Evolutionary conservation across 1,139 yeast species (phyloP), one percentile per base, ranked within the genome.

Genomic region (Cylindricascospora bacillispora): DNA sequence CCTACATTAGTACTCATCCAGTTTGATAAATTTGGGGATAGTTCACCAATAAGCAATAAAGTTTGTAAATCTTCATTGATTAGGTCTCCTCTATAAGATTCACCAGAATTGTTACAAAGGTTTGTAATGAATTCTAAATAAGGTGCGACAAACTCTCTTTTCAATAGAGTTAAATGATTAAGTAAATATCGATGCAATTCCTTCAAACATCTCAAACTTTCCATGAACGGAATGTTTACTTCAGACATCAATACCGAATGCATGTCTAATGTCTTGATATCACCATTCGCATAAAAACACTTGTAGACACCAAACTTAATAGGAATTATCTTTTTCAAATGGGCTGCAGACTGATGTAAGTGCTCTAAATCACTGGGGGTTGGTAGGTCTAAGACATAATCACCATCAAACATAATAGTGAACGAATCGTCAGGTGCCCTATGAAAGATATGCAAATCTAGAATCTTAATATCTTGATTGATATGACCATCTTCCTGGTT

Each of bases 1-100:
- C 82, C 85, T 24, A 80, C 59, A 15, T 61, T 52, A 24, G 64
- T 64, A 13, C 61, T 59, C 6, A 69, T 38, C 77, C 77, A 70
- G 14, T 59, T 59, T 29, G 56, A 56, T 3, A 70, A 52, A 3
- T 59, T 56, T 6, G 30, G 30, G 6, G 37, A 22, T 1, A 41
- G 29, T 11, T 27, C 32, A 4, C 56, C 55, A 4, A 34, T 27
- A 9, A 48, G 25, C 6, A 49, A 27, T 6, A 41, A 18, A 3
- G 33, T 27, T 9, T 32, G 25, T 10, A 49, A 28, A 15, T 34
- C 38, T 3, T 31, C 30, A 12, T 30, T 26, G 25, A 47, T 26
- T 9, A 29, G 26, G 13, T 26, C 28, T n/a, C n/a, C n/a, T n/a
- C n/a, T n/a, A n/a, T n/a, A n/a, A 13, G 25, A 31, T 3, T 39